Base-by-base conservation (phyloP, 2,329 filamentous ascomycete species). In the Leptographium procerum region DNA sequence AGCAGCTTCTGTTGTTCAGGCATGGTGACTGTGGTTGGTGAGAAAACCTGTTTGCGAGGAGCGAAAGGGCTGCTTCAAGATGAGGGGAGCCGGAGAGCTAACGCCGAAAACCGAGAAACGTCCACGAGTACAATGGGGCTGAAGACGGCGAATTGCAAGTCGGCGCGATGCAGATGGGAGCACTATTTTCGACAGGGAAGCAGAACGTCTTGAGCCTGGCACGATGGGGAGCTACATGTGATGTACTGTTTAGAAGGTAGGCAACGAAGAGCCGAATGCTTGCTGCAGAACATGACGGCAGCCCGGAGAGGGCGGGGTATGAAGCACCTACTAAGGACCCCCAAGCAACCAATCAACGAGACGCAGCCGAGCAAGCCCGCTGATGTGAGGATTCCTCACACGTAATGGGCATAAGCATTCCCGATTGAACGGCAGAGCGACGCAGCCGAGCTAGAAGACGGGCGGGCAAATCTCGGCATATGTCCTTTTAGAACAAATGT, bases 1-100 rank as follows among this genome's bases (percentile, higher is more conserved):
- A 69, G 65, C 53, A 60, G 64, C 31, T 62, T 63, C 51, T 61
- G 63, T 50, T 64, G 62, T 47, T 64, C 61, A 13, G 66, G 58
- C 64, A 68, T 67, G 29, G 52, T 62, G 60, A 36, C 11, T 8
- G 36, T 11, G 14, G 34, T 26, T 31, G 45, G 26, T 16, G 24
- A 19, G 26, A 34, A n/a, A n/a, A 29, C 9, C 4, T n/a, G 31
- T 36, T 14, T 53, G 29, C 51, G 7, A 36, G 1, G 45, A 33
- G 19, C 19, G 22, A 43, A 24, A 24, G 34, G 22, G 13, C 6
- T 45, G 28, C 4, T 36, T 50, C 28, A 24, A 56, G n/a, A 28
- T 52, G 48, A 24, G 22, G 28, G 26, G 29, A 8, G n/a, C 19
- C n/a, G 29, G 8, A 52, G 26, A 52, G 45, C 45, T 26, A 24